Base-by-base conservation (phyloP, 352 stramenopile genomes). In the Phytophthora pinifolia region DNA sequence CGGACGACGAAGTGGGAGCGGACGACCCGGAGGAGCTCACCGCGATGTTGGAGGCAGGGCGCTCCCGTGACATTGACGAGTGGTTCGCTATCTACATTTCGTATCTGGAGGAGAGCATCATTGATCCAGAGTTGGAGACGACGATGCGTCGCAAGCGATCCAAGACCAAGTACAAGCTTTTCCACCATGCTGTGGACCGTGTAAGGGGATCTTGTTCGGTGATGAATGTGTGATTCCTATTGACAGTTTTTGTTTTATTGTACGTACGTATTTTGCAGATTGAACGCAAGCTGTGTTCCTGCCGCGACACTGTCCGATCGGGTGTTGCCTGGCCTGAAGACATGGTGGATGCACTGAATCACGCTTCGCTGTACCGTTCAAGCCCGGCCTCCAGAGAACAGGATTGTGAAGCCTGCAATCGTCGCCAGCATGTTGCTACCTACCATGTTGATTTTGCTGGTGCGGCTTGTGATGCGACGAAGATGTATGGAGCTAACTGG, bases 11-110 rank as follows among this genome's bases (percentile, higher is more conserved):
- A 9, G 45, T 61, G 9, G 61, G 65, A 49, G 67, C 52, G 4
- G 72, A 82, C n/a, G 63, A 72, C 0, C 48, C 65, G 0, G 70
- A 76, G 15, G 75, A 84, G 20, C 18, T 85, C 7, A 61, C 63
- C 8, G 64, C 62, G 6, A 65, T 77, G 37, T 46, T 79, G 41
- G 68, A 55, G 8, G 68, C 52, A n/a, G 34, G 58, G 18, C 75
- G 74, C 33, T 85, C 84, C 3, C 76, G 82, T 4, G 80, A 93
- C 36, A 70, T 73, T 3, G 62, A 60, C 29, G 83, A 95, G 55
- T 95, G 85, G 85, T 95, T 95, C 51, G 37, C 44, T n/a, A 88
- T 95, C 35, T 95, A 95, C 59, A 41, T 95, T 34, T 63, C 75
- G 38, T 95, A 93, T 61, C 47, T 95, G 15, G 83, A 95, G 54